Conservation (phyloP, 2,329 filamentous ascomycete species). For the Venturia effusa region DNA sequence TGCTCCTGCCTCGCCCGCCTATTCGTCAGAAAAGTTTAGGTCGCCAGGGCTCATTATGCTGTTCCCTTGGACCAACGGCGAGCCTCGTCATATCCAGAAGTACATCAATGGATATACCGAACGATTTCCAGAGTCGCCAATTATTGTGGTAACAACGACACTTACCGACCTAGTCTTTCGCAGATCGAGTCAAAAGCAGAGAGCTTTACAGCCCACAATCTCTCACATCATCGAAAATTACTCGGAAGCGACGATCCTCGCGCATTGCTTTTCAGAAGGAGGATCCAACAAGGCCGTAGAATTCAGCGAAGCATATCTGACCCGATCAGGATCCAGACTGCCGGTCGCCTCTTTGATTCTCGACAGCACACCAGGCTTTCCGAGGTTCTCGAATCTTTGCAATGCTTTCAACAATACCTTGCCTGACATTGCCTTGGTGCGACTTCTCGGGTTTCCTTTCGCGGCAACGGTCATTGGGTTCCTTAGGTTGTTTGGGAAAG, state of each 20-base stretch:
- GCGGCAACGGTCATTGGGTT: not conserved
- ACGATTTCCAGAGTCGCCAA: constrained; percentile 17
- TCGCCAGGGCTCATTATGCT: constrained; percentile 14
- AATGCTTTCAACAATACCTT: constrained; percentile 15
- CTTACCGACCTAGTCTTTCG: constrained; percentile 16
- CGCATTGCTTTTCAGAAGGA: constrained; percentile 26
- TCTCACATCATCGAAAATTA: constrained; percentile 13
- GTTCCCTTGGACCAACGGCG: constrained; percentile 21
- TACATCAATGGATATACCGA: constrained; percentile 20
- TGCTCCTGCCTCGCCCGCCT: not conserved
- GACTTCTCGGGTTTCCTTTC: constrained; percentile 12
- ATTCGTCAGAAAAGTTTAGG: not conserved
- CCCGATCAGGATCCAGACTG: not conserved
- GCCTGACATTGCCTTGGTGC: constrained; percentile 13
- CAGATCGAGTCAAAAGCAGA: constrained; percentile 11
- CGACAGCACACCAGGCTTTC: constrained; percentile 20
- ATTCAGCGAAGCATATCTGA: constrained; percentile 14
- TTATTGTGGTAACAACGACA: constrained; percentile 21
- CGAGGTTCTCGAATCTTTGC: constrained; percentile 9
- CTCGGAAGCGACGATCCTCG: constrained; percentile 14
- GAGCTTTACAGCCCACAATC: constrained; percentile 13
- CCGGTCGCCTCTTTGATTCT: constrained; percentile 17
- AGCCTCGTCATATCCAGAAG: constrained; percentile 20
- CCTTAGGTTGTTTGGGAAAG: not conserved
- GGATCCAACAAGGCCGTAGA: constrained; percentile 19